phyloP scores from a whole-genome alignment of 371 early-diverging fungal genomes.

The Actinomortierella ambigua region DNA sequence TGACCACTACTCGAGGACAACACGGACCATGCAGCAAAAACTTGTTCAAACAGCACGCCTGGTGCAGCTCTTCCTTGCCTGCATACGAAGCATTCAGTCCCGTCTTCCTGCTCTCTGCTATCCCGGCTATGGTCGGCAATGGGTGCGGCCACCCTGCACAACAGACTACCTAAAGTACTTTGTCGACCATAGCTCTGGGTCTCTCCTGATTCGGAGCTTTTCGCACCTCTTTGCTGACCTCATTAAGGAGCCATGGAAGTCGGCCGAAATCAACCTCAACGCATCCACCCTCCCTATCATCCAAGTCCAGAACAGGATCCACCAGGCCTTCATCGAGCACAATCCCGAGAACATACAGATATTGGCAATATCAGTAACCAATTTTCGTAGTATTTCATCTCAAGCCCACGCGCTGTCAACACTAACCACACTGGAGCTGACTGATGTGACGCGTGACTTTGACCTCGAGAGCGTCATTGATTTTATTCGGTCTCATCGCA shows the following conservation, averaged over 20 bases:
- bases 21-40: slow-evolving; percentile 9
- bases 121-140: slow-evolving; percentile 43
- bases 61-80: slow-evolving; percentile 38
- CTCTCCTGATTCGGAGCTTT: slow-evolving; percentile 28
- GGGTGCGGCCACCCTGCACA: slow-evolving; percentile 35
- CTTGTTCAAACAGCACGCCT: slow-evolving; percentile 25
- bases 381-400: no score
- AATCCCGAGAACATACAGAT: slow-evolving; percentile 21
- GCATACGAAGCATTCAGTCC: slow-evolving; percentile 25
- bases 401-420: slow-evolving; percentile 4
- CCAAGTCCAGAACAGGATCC: slow-evolving; percentile 30
- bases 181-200: slow-evolving; percentile 15
- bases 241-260: not conserved
- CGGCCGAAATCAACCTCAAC: slow-evolving; percentile 2
- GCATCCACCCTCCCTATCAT: slow-evolving; percentile 8
- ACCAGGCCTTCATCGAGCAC: slow-evolving; percentile 30
- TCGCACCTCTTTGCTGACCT: slow-evolving; percentile 38
- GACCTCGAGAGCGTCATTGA: slow-evolving; percentile 16
- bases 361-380: slow-evolving; percentile 18
- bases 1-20: no score
- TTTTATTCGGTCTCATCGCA: slow-evolving; percentile 35
- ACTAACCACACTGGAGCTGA: slow-evolving; percentile 28
- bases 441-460: slow-evolving; percentile 23
- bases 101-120: slow-evolving; percentile 38
- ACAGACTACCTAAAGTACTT: slow-evolving; percentile 30